Base-by-base conservation (phyloP, 2,329 filamentous ascomycete genomes). In the Biscogniauxia sp. region DNA sequence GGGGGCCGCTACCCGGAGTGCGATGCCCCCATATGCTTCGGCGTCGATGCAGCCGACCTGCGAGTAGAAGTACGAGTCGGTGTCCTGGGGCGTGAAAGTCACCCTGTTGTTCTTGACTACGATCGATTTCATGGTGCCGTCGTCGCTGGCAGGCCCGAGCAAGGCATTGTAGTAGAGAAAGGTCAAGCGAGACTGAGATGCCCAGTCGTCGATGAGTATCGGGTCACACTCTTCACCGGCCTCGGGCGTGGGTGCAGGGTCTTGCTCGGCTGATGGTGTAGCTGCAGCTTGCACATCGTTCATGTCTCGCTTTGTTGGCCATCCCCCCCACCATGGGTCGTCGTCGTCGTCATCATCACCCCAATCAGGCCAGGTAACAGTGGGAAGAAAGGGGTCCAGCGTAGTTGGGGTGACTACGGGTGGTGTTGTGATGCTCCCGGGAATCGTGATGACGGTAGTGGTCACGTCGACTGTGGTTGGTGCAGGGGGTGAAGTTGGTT, bases 121-220 rank as follows among this genome's bases (percentile, higher is more conserved):
- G 23, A 86, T 73, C 1, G 82, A 85, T 20, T 78, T 76, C 82
- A 87, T 85, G 6, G 81, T 82, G 2, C 73, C 80, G 69, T 87
- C 85, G 63, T 86, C 82, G 37, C 83, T 84, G 5, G 81, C 81
- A 3, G 84, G 77, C 63, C 82, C 75, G 2, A 82, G 74, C 74
- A 87, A 75, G 45, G 84, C 78, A 68, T 88, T 88, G 76, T 87
- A 87, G 67, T 77, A 82, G 17, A 88, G 73, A 72, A 88, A 88
- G 1, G 82, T 85, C 56, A 87, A 72, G 28, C 84, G 82, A 5
- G 84, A 87, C 69, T 88, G 85, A 8, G 84, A 87, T 57, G 78
- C 78, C 79, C 82, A 88, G 74, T 88, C 85, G 64, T 88, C 85
- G 57, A 87, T 77, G 25, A 84, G 69, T 6, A 83, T 72, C 41